These are phyloP conservation scores for Penicillium digitatum DNA, from an alignment of 2,329 filamentous ascomycete species.

Conservation along the genomic window DNA sequence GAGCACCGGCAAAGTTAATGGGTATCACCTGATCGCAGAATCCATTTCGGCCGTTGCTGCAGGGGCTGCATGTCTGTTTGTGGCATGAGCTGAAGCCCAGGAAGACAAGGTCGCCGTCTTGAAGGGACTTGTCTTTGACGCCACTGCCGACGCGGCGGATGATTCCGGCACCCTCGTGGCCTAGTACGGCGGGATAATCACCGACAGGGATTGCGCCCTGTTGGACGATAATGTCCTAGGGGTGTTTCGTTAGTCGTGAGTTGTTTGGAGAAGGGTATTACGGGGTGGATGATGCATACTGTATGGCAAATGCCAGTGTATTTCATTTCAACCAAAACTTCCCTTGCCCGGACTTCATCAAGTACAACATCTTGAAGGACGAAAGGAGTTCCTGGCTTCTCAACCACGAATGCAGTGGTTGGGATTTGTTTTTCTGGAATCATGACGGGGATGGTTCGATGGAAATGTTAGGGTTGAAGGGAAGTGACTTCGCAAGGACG, in stretches of 20 bases:
- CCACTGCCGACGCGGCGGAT: slow-evolving; percentile 27
- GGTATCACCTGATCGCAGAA: slow-evolving; percentile 21
- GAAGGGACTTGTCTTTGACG: slow-evolving; percentile 26
- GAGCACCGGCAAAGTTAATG: slow-evolving; percentile 27
- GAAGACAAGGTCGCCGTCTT: slow-evolving; percentile 31
- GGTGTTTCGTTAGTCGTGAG: background rate
- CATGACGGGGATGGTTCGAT: slow-evolving; percentile 5
- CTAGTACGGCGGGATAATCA: slow-evolving; percentile 25
- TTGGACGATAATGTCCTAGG: slow-evolving; percentile 29
- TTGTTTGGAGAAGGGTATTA: background rate
- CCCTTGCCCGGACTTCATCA: slow-evolving; percentile 26
- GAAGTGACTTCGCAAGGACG: background rate
- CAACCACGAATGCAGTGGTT: slow-evolving; percentile 22
- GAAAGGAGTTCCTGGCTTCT: slow-evolving; percentile 17
- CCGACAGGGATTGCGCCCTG: slow-evolving; percentile 24
- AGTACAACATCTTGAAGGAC: slow-evolving; percentile 27
- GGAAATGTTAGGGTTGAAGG: background rate
- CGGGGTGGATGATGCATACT: slow-evolving; percentile 12
- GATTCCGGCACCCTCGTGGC: slow-evolving; percentile 28
- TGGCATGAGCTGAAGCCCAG: slow-evolving; percentile 26
- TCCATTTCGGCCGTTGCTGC: slow-evolving; percentile 16
- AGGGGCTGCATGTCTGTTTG: slow-evolving; percentile 17
- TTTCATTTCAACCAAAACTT: slow-evolving; percentile 37
- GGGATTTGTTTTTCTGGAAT: slow-evolving; percentile 18
- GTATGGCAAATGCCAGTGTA: slow-evolving; percentile 36